These are phyloP conservation scores for Liriodendron chinense DNA, from an alignment of 164 flowering plant species.

Conservation along the genomic window DNA sequence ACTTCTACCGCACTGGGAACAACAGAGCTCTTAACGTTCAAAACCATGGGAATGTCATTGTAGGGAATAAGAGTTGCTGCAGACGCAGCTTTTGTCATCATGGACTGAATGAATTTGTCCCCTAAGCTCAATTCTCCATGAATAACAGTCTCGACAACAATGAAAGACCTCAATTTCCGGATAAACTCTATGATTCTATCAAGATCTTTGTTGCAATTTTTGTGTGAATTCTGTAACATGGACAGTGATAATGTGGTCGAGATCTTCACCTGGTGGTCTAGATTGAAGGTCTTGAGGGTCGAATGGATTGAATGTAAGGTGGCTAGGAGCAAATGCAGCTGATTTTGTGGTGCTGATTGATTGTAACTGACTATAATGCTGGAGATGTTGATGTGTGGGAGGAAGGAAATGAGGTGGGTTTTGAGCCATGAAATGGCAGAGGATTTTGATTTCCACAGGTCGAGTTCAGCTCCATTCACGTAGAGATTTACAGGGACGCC, in stretches of 20 bases:
- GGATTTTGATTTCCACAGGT: slow-evolving; percentile 19
- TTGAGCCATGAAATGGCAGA: slow-evolving; percentile 33
- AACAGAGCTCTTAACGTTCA: slow-evolving; percentile 30
- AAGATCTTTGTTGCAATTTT: slow-evolving; percentile 19
- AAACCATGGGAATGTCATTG: slow-evolving; percentile 28
- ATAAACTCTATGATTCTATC: slow-evolving; percentile 20
- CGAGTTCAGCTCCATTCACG: slow-evolving; percentile 20
- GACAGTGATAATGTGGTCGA: slow-evolving; percentile 31
- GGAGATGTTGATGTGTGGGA: slow-evolving; percentile 25
- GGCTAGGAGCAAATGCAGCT: slow-evolving; percentile 22
- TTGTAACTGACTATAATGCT: slow-evolving; percentile 23
- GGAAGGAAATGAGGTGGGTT: slow-evolving; percentile 20
- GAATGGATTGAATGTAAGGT: slow-evolving; percentile 37
- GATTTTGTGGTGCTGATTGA: background rate
- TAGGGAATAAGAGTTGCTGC: slow-evolving; percentile 24
- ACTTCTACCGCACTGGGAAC: slow-evolving; percentile 26
- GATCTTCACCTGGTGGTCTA: slow-evolving; percentile 28
- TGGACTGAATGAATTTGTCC: slow-evolving; percentile 26
- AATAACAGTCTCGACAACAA: slow-evolving; percentile 26
- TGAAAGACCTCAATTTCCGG: slow-evolving; percentile 25
- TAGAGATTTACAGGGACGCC: slow-evolving; percentile 38
- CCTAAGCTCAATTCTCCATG: slow-evolving; percentile 29
- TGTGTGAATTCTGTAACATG: slow-evolving; percentile 23
- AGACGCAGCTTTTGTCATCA: slow-evolving; percentile 24
- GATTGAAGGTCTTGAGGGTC: slow-evolving; percentile 20